Base-by-base conservation (phyloP, 1,284 basidiomycete species). In the Clitocybe nebularis region DNA sequence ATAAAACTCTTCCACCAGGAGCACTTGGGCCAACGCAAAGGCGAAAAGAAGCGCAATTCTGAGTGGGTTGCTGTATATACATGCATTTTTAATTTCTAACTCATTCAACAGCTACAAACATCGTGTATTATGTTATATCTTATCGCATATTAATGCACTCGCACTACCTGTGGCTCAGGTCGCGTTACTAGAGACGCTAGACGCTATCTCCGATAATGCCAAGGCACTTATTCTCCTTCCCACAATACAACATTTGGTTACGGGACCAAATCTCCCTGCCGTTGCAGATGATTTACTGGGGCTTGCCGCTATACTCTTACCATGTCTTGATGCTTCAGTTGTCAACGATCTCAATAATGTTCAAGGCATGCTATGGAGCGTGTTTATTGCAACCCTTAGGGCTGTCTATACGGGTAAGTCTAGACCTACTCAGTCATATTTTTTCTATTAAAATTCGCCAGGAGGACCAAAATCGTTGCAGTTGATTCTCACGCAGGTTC, bases 131-230 rank as follows among this genome's bases (percentile, higher is more conserved):
- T 91, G 85, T 58, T 95, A 78, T 63, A 61, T 97, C 1, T 64
- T 90, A 10, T 95, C 93, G 2, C 95, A 98, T 60, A 72, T 86
- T 37, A 72, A 79, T 25, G 77, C 78, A 4, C 79, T 88, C 57
- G 66, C 71, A 3, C 60, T 77, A 4, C 60, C 74, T 3, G 46
- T 56, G 0, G 71, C 77, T 24, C 79, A 81, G 42, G 60, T 78
- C 9, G 61, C 67, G 5, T 63, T 97, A 1, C 68, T 97, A 17
- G 66, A 64, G 29, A 72, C 77, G 16, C 59, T 93, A 5, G 67
- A 70, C 33, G 67, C 68, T 6, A 74, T 93, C n/a, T 67, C 76
- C 5, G 83, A 87, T 58, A 59, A 68, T 32, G 71, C 74, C 11
- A 91, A 89, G 61, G 66, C 81, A 10, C 71, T 77, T 19, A 74